Evolutionary conservation across 2,329 filamentous ascomycete species (phyloP).

Genomic region (Fusarium lyarnte): DNA sequence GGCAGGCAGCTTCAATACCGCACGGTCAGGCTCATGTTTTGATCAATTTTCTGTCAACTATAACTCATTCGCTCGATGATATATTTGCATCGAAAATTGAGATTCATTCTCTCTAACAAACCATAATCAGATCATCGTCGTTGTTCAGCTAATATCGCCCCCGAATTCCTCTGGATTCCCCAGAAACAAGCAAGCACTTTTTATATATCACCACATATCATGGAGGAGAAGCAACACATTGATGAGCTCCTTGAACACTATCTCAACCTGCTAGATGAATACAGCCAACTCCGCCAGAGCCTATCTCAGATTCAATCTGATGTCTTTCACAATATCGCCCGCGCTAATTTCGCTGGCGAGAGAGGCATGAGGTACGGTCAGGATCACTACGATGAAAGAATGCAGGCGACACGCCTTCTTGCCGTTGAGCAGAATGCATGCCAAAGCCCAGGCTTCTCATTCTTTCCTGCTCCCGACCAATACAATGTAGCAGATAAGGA

Average conservation of each 20-base stretch:
- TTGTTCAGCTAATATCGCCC: background rate
- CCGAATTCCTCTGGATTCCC: background rate
- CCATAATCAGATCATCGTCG: too few species aligned
- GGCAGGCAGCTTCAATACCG: constrained; percentile 9
- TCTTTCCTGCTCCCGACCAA: constrained; percentile 13
- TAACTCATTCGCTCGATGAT: background rate
- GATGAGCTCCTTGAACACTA: constrained; percentile 73
- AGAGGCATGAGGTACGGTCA: constrained; percentile 71
- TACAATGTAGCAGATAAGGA: constrained; percentile 6
- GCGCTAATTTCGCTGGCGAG: constrained; percentile 78
- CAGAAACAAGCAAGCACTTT: background rate
- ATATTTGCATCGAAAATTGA: background rate
- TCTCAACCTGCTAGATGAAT: constrained; percentile 72
- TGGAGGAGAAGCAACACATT: constrained; percentile 55
- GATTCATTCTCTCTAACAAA: background rate
- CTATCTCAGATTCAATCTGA: constrained; percentile 64
- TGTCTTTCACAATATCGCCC: constrained; percentile 70
- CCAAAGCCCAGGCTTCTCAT: constrained; percentile 30
- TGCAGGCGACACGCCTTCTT: constrained; percentile 68
- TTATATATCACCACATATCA: background rate
- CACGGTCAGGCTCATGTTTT: background rate
- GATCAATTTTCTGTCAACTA: constrained; percentile 1
- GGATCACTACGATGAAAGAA: constrained; percentile 78
- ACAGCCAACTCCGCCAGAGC: constrained; percentile 66
- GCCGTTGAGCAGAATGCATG: constrained; percentile 24